Conservation (phyloP, 257 asterid genomes). For the Solanum chiquidenum region DNA sequence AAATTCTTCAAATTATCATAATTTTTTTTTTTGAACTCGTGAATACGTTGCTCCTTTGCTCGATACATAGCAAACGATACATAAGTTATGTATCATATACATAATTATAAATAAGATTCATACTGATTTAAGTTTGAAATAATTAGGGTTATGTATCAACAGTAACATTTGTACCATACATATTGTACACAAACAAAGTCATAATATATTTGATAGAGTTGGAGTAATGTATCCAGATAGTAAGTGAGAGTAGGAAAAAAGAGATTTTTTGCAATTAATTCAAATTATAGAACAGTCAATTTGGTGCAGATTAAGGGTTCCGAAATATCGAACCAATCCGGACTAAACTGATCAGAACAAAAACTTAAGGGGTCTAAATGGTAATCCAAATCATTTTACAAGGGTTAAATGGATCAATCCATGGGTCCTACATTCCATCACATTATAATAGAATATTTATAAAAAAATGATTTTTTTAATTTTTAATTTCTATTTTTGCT, state of each 20-base stretch:
- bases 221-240: background rate
- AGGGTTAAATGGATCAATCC: background rate
- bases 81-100: too few species aligned
- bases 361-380: background rate
- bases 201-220: background rate
- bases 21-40: too few species aligned
- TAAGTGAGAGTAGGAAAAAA: background rate
- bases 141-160: too few species aligned
- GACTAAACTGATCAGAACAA: background rate
- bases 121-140: too few species aligned
- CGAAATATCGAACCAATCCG: background rate
- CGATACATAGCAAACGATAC: too few species aligned
- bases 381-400: background rate
- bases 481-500: too few species aligned
- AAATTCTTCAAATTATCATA: too few species aligned
- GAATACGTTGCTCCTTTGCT: background rate
- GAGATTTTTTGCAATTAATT: too few species aligned
- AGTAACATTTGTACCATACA: too few species aligned
- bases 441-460: background rate
- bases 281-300: too few species aligned
- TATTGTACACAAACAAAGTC: too few species aligned
- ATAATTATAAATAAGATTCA: too few species aligned
- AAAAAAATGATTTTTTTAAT: background rate
- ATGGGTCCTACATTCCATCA: background rate
- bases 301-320: background rate